A percentile compares a stretch with the other conserved stretches of the same genome.
These are phyloP conservation scores for Pyricularia sp. DNA, from an alignment of 2,329 filamentous ascomycete genomes.

Conservation along the genomic window DNA sequence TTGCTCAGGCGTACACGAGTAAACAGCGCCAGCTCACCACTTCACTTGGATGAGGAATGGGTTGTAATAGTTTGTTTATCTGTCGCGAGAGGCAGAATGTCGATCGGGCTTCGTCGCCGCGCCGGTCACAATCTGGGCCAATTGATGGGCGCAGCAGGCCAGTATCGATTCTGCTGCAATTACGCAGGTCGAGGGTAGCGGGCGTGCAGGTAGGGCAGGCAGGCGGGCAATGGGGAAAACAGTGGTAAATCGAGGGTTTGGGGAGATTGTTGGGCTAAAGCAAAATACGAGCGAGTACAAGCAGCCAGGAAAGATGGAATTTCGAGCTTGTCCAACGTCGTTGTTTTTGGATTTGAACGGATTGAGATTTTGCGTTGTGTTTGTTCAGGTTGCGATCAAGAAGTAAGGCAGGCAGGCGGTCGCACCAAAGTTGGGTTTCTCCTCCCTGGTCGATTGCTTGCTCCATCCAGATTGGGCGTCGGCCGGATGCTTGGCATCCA, in stretches of 20 bases:
- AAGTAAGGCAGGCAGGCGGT: neutral
- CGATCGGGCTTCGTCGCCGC: neutral
- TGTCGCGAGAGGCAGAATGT: neutral
- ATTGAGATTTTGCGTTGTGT: neutral
- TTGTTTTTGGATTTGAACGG: neutral
- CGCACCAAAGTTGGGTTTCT: conserved; percentile 3
- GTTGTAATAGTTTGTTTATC: neutral
- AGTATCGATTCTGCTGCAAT: neutral
- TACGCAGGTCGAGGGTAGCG: neutral
- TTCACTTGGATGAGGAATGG: neutral
- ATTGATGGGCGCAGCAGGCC: neutral
- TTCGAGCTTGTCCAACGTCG: neutral
- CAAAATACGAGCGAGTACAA: neutral
- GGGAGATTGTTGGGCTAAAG: neutral
- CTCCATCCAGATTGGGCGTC: neutral
- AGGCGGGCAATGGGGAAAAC: neutral
- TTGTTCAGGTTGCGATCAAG: neutral
- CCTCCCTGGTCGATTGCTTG: neutral
- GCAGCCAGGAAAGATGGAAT: neutral
- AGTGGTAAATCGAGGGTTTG: neutral
- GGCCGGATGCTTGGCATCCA: neutral
- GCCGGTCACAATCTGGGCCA: neutral
- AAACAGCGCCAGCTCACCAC: neutral
- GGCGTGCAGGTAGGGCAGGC: neutral
- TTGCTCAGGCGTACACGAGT: neutral